Conservation (phyloP, 2,329 filamentous ascomycete genomes). For the Paecilomyces niveus region DNA sequence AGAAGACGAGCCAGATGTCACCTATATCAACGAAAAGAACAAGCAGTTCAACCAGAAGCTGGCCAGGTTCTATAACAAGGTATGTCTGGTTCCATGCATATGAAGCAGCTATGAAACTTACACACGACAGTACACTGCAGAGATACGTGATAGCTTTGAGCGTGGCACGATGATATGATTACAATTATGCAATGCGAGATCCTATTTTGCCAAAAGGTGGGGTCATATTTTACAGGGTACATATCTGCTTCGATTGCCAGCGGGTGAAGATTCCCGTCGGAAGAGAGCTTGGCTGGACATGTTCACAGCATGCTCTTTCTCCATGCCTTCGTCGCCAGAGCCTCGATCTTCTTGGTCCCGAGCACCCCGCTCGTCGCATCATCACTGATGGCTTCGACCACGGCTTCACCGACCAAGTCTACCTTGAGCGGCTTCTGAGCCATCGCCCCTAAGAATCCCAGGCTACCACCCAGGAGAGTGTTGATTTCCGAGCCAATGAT, state of each 20-base stretch:
- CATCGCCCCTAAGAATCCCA: conserved; percentile 75
- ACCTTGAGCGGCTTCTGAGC: conserved; percentile 82
- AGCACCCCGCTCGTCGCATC: conserved; percentile 66
- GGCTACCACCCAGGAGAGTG: conserved; percentile 63
- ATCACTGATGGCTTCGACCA: conserved; percentile 79
- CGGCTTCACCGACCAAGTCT: conserved; percentile 78
- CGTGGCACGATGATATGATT: conserved; percentile 85
- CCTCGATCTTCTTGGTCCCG: conserved; percentile 72
- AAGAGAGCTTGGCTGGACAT: background rate
- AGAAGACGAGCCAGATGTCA: conserved; percentile 85
- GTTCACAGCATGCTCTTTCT: conserved; percentile 77
- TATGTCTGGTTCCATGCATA: conserved; percentile 21
- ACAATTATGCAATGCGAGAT: conserved; percentile 1
- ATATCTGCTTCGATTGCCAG: background rate
- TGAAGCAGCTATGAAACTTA: conserved; percentile 10
- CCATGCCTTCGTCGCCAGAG: conserved; percentile 75
- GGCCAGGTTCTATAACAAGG: conserved; percentile 90
- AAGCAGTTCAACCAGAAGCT: conserved; percentile 99
- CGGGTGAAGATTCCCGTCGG: background rate
- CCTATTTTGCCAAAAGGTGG: background rate
- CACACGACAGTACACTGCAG: conserved; percentile 65
- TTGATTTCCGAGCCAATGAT: conserved; percentile 72
- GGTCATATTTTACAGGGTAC: background rate
- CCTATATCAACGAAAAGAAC: conserved; percentile 99
- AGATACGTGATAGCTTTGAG: conserved; percentile 97